Evolutionary conservation across 2,329 filamentous ascomycete genomes (phyloP), one percentile per base, ranked within the genome.

Genomic region (Stemphylium vesicarium): DNA sequence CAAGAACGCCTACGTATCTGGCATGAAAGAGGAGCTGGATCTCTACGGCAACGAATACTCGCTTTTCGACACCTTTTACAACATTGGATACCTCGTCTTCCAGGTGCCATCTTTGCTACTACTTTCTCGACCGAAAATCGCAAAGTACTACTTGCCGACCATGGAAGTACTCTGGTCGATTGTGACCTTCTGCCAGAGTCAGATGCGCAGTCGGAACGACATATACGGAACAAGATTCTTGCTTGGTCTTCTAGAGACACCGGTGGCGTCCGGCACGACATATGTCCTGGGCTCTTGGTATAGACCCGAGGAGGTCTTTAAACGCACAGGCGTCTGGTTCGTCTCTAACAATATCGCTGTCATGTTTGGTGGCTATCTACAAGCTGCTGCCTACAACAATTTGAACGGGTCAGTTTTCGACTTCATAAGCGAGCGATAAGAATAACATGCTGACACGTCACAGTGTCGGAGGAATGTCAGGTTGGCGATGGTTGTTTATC

Each of bases 301-400:
- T 53, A 69, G 73, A 2, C 76, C 75, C 1, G 73, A 77, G 16
- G 78, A 80, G 47, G 73, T 80, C 0, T 84, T 81, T 49, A 85
- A 85, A 61, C 78, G 84, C 2, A 81, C 82, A 2, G 81, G 81
- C 0, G 78, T 83, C 11, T 85, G 83, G 73, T 84, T 79, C 48
- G 77, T 82, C 0, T 81, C 79, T 22, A 81, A 82, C 8, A 81
- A 79, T 4, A 74, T 84, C 0, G 83, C 81, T 0, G 73, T 75
- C n/a, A 84, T 85, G 80, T 81, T 85, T 42, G 82, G 81, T n/a
- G 83, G 83, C 1, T 85, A 84, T 53, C 74, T 85, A 0, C 82
- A 84, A 70, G 79, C 83, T 0, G 82, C 80, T 0, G 80, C 80
- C 0, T 83, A 84, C 64, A 80, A 79, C 16, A 80, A 80, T 24